Evolutionary conservation across 2,329 filamentous ascomycete species (phyloP), one percentile per base, ranked within the genome.

Genomic region (Fusarium sp.): DNA sequence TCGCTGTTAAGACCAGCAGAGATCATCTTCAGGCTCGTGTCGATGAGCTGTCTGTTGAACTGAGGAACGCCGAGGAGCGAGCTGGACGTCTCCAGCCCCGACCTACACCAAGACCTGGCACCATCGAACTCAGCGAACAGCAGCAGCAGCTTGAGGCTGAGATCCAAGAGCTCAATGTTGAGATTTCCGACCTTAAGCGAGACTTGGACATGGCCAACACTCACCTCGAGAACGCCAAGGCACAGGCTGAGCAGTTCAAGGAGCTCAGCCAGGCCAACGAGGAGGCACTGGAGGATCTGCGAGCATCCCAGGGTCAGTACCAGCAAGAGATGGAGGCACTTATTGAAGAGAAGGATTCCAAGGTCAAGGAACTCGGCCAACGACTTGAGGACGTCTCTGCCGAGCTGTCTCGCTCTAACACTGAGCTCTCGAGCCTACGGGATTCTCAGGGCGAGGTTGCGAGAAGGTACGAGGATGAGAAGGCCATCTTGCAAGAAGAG

Each of bases 21-120:
- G 96, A 98, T 81, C 94, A 98, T 81, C 88, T 99, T 2, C 95
- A 98, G 82, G 90, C 92, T 37, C 91, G 95, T 67, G 94, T 98
- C 4, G 94, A 97, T 75, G 96, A 98, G 84, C 85, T 99, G 64
- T 93, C 92, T 30, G 93, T 97, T 66, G 95, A 98, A 81, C 87
- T 98, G 30, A 93, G 93, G 76, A 95, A 93, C 79, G 95, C 95
- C 0, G 95, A 98, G 81, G 97, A 98, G 82, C 93, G 95, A 60
- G 89, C 94, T 7, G 92, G 94, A 75, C 90, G 95, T 34, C 87
- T 98, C 65, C 94, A 97, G 75, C 93, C 94, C n/a, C 90, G 93
- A 66, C 92, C 93, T 6, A 94, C 92, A 1, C 88, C 92, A 2
- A 87, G 92, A 72, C 85, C 89, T 6, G 87, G 86, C 25, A 80